A percentile compares a stretch with the other conserved stretches of the same genome.
Conservation (phyloP, 257 asterid species). For the Penstemon barbatus region DNA sequence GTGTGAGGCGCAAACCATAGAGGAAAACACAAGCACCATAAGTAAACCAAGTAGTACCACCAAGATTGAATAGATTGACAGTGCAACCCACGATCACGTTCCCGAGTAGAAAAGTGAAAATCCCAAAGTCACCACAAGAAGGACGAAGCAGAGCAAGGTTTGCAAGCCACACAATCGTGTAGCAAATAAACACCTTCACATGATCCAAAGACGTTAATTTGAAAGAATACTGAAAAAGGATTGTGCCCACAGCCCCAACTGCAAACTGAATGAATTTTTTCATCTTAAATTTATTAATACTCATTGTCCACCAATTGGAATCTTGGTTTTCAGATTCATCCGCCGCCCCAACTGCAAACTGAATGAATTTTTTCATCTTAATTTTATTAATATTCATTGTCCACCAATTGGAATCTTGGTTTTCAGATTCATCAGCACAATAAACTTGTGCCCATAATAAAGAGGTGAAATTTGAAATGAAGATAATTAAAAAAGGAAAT, state of each 20-base stretch:
- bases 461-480: not conserved
- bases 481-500: not conserved
- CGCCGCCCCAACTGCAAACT: conserved; percentile 19
- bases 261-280: no score
- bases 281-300: no score
- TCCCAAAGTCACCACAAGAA: conserved; percentile 13
- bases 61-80: not conserved
- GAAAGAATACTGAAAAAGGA: conserved; percentile 26
- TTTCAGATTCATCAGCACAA: not conserved
- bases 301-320: no score
- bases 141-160: conserved; percentile 11
- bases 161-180: conserved; percentile 20
- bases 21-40: no score
- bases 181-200: conserved; percentile 25
- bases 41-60: no score
- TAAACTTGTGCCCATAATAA: no score
- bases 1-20: no score
- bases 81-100: conserved; percentile 30
- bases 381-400: no score
- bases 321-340: no score
- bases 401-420: no score
- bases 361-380: no score
- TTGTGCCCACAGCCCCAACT: conserved; percentile 23
- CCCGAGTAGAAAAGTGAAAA: conserved; percentile 23
- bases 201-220: conserved; percentile 18